A percentile compares a stretch with the other conserved stretches of the same genome.
These are phyloP conservation scores for Brettanomyces sp. DNA, from an alignment of 805 yeast species.

Conservation along the genomic window DNA sequence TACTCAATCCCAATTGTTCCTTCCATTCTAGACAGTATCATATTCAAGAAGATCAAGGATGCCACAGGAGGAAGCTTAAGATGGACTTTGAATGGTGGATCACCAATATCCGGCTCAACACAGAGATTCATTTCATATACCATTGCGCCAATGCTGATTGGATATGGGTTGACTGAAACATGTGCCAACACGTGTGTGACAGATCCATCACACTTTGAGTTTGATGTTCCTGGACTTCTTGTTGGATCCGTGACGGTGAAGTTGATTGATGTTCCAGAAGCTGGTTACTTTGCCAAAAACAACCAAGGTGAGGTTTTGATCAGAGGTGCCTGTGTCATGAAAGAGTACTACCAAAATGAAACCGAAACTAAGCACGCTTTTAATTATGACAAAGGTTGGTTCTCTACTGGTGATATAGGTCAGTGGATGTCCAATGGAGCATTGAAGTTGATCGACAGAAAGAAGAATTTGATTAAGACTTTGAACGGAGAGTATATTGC, in stretches of 20 bases:
- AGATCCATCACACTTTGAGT: constrained; percentile 56
- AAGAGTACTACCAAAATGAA: constrained; percentile 75
- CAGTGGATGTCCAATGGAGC: constrained; percentile 81
- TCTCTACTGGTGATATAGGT: constrained; percentile 93
- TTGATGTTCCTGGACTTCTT: constrained; percentile 74
- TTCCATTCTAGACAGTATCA: constrained; percentile 52
- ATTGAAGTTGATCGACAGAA: constrained; percentile 81
- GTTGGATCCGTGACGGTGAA: constrained; percentile 80
- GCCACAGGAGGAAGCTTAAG: constrained; percentile 92
- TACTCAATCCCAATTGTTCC: constrained; percentile 77
- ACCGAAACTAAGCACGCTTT: constrained; percentile 72
- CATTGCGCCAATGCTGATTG: constrained; percentile 80
- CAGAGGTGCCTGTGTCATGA: constrained; percentile 61
- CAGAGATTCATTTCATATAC: constrained; percentile 71
- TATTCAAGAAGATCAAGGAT: constrained; percentile 81
- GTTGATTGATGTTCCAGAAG: constrained; percentile 82
- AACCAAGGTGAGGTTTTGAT: constrained; percentile 89
- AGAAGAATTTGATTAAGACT: constrained; percentile 93
- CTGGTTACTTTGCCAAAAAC: constrained; percentile 83
- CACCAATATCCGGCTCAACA: constrained; percentile 74
- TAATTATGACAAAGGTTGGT: constrained; percentile 80
- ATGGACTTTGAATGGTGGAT: constrained; percentile 79
- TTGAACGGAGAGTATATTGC: constrained; percentile 97
- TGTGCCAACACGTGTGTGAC: constrained; percentile 77
- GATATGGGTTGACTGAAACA: constrained; percentile 96